A percentile compares a stretch with the other conserved stretches of the same genome.
Conservation (phyloP, 257 asterid genomes). For the Ocimum tenuiflorum region DNA sequence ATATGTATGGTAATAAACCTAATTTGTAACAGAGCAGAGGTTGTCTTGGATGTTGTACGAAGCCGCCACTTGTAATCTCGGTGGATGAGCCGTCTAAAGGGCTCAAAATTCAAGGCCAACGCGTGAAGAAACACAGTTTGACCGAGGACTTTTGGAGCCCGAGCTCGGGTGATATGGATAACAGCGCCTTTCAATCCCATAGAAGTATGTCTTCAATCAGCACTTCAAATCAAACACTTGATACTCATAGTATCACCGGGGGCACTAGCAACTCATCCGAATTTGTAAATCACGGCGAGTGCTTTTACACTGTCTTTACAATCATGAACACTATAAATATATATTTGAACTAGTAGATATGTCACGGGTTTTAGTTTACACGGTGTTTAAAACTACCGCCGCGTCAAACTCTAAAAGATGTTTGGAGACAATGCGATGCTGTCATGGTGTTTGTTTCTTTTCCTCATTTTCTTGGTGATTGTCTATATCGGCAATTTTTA, state of each 20-base stretch:
- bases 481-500: no score
- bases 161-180: slow-evolving; percentile 79
- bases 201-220: slow-evolving; percentile 81
- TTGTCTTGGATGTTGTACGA: slow-evolving; percentile 86
- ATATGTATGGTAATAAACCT: slow-evolving; percentile 56
- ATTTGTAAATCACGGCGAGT: slow-evolving; percentile 79
- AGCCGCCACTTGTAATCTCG: slow-evolving; percentile 62
- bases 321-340: background rate
- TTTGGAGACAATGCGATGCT: background rate
- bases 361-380: background rate
- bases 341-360: background rate
- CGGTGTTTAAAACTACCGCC: background rate
- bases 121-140: slow-evolving; percentile 45
- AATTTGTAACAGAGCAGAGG: slow-evolving; percentile 97
- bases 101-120: slow-evolving; percentile 56
- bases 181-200: slow-evolving; percentile 71
- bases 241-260: slow-evolving; percentile 47
- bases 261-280: slow-evolving; percentile 59
- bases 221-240: slow-evolving; percentile 60
- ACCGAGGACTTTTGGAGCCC: slow-evolving; percentile 80
- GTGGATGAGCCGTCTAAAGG: slow-evolving; percentile 77
- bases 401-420: background rate
- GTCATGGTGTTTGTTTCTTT: no score
- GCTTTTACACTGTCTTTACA: background rate
- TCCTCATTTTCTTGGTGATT: no score